phyloP scores from a whole-genome alignment of 306 rosid genomes.

The Carpinus viminea region DNA sequence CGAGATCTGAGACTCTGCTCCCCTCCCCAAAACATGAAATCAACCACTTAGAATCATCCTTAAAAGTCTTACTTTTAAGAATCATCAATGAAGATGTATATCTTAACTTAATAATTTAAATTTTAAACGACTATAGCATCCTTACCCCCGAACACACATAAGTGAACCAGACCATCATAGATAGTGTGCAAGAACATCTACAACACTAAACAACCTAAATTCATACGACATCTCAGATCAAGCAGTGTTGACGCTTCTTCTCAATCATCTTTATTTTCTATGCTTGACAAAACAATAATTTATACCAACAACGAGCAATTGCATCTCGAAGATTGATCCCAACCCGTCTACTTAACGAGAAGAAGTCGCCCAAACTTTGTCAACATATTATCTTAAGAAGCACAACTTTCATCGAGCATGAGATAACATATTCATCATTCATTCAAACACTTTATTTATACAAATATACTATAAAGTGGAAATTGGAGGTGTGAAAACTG shows the following conservation, averaged over 20 bases:
- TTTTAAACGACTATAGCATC: background rate
- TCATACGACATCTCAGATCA: background rate
- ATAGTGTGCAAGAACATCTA: background rate
- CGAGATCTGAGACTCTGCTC: background rate
- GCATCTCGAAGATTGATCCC: background rate
- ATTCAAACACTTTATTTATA: slow-evolving; percentile 3
- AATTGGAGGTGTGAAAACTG: background rate
- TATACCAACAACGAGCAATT: background rate
- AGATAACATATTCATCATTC: background rate
- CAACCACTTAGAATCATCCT: background rate
- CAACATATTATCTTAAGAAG: background rate
- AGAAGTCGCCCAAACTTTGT: background rate
- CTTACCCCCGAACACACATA: background rate
- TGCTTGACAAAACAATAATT: background rate
- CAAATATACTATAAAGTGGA: background rate
- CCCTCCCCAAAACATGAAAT: background rate
- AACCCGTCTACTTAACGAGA: background rate
- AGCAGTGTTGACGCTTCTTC: background rate
- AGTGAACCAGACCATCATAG: background rate
- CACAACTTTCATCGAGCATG: background rate
- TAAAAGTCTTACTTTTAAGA: background rate
- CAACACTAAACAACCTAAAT: background rate
- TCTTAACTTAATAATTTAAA: background rate
- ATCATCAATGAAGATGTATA: background rate
- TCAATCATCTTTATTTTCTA: background rate